These are phyloP conservation scores for Incumbomyces delicatus DNA, from an alignment of 2,329 filamentous ascomycete genomes.

Conservation along the genomic window DNA sequence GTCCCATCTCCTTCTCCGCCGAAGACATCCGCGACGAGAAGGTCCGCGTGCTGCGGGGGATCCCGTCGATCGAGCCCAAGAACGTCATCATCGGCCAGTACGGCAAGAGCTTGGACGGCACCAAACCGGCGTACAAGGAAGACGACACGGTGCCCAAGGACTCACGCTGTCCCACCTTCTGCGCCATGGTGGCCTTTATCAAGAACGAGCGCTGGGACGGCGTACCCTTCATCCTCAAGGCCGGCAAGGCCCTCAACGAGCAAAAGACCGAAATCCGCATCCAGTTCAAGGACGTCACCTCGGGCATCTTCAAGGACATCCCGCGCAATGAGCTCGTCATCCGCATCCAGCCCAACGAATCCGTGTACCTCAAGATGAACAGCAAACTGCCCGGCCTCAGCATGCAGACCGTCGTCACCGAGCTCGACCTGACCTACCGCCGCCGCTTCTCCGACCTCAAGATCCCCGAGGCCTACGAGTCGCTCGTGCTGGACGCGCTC, in stretches of 20 bases:
- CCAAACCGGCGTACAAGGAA: constrained; percentile 96
- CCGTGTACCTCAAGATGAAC: constrained; percentile 99
- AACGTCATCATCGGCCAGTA: constrained; percentile 99
- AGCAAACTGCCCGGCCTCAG: constrained; percentile 95
- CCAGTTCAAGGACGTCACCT: constrained; percentile 98
- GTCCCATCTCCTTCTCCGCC: constrained; percentile 93
- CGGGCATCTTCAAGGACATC: constrained; percentile 99
- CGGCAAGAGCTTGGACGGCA: constrained; percentile 88
- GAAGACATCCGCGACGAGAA: constrained; percentile 99
- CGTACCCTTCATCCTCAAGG: constrained; percentile 98
- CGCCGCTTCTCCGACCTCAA: constrained; percentile 98
- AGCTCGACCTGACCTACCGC: constrained; percentile 95
- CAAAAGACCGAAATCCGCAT: constrained; percentile 99
- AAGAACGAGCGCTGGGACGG: constrained; percentile 99
- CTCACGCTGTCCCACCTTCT: constrained; percentile 95
- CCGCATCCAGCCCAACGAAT: constrained; percentile 98
- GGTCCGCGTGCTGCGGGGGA: constrained; percentile 83
- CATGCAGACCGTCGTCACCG: constrained; percentile 98
- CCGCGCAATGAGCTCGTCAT: constrained; percentile 98
- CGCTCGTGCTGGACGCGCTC: constrained; percentile 88
- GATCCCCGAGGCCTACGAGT: constrained; percentile 98
- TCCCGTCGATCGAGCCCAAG: constrained; percentile 93
- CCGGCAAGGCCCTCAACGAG: constrained; percentile 96
- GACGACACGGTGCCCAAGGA: constrained; percentile 97
- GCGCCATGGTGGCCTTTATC: constrained; percentile 92